phyloP scores from a whole-genome alignment of 176 grass and related monocot genomes.

The Rhynchospora tenuis region DNA sequence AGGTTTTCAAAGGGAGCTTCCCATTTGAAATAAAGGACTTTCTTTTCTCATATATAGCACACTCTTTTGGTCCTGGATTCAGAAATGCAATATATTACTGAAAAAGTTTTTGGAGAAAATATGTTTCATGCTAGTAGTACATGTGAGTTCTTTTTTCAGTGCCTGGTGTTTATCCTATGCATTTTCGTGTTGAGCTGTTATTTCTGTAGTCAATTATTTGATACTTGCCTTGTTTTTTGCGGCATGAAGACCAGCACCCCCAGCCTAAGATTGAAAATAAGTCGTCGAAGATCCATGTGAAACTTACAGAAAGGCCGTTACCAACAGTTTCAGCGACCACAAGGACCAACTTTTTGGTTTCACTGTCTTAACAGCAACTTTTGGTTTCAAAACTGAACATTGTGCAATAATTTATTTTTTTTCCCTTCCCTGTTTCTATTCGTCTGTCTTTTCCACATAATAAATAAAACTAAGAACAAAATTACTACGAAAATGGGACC shows the following conservation, averaged over 20 bases:
- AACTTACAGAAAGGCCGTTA: too few relatives aligned
- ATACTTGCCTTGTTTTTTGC: neutral
- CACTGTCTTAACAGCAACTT: too few relatives aligned
- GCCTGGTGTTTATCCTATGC: too few relatives aligned
- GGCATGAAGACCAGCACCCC: neutral
- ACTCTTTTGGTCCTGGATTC: neutral
- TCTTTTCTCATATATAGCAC: neutral
- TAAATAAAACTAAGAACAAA: too few relatives aligned
- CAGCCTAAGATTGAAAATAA: neutral
- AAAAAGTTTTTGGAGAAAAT: neutral
- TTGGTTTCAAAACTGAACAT: too few relatives aligned
- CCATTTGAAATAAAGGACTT: slow-evolving; percentile 5
- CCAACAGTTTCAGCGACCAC: too few relatives aligned
- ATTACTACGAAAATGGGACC: too few relatives aligned
- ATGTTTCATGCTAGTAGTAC: neutral
- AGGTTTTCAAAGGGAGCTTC: slow-evolving; percentile 3
- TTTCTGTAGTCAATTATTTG: neutral
- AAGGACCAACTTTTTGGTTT: too few relatives aligned
- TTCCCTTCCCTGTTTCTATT: too few relatives aligned
- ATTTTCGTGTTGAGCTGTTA: neutral
- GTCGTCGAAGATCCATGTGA: too few relatives aligned
- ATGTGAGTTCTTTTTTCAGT: neutral
- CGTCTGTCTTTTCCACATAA: too few relatives aligned
- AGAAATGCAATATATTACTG: neutral
- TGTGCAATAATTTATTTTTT: too few relatives aligned